These are phyloP conservation scores for Dioszegia crocea DNA, from an alignment of 768 basidiomycete genomes.

Conservation along the genomic window DNA sequence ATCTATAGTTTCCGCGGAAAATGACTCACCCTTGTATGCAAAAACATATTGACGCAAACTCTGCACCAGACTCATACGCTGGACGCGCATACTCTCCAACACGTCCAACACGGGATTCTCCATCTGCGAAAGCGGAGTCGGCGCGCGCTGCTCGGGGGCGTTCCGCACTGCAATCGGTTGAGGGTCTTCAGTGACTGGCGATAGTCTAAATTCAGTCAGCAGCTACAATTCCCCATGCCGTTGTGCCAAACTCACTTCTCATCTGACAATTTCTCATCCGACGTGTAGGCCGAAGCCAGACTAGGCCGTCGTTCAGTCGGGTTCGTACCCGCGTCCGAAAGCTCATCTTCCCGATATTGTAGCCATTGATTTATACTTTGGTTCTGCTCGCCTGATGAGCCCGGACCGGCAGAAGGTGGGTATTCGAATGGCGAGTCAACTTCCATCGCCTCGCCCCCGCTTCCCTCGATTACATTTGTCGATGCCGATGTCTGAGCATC, in stretches of 20 bases:
- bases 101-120: conserved; percentile 73
- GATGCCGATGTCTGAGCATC: not conserved
- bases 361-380: not conserved
- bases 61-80: conserved; percentile 94
- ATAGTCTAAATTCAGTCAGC: conserved; percentile 3
- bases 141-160: conserved; percentile 19
- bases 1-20: not conserved
- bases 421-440: conserved; percentile 7
- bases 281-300: conserved; percentile 17
- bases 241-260: conserved; percentile 14
- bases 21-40: conserved; percentile 63
- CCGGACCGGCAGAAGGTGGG: not conserved
- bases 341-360: not conserved
- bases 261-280: conserved; percentile 31
- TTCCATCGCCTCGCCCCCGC: not conserved
- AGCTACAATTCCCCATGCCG: not conserved
- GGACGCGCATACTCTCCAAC: conserved; percentile 89
- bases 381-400: not conserved
- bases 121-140: conserved; percentile 61
- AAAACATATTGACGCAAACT: conserved; percentile 92
- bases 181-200: conserved; percentile 8
- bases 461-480: not conserved
- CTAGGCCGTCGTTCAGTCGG: conserved; percentile 16
- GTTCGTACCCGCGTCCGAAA: not conserved
- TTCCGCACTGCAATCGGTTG: conserved; percentile 56